Base-by-base conservation (phyloP, 257 asterid species). In the Rehmannia glutinosa region DNA sequence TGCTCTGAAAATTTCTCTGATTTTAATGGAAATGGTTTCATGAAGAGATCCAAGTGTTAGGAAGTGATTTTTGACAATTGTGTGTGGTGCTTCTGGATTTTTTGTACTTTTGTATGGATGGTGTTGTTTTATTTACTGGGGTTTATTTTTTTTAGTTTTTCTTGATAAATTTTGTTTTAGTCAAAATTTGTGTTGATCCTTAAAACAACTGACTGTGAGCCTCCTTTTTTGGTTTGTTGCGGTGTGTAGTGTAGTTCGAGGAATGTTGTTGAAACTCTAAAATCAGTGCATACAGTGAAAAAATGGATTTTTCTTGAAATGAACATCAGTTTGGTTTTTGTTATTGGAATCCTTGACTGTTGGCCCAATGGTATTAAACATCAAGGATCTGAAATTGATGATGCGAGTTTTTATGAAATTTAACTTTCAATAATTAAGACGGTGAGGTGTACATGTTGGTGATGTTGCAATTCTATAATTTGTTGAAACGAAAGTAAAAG, bases 21-120 rank as follows among this genome's bases (percentile, higher is more conserved):
- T n/a, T 46, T 73, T 21, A 55, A 27, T 39, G 9, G 54, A 57
- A 54, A 50, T 60, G 54, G 64, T 25, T 64, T 64, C 23, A 12
- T 9, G 0, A 36, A 57, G 78, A 75, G 84, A 78, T 81, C 78
- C 23, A 53, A 23, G 71, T 24, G 46, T 41, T 28, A 7, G 53
- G 54, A 45, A 64, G 53, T 45, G 45, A 17, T 25, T 24, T 30
- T 72, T 20, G 4, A 6, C 21, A 3, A 12, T 63, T 13, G 30
- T 62, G 17, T 59, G 42, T 24, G 36, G 3, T 53, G 58, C 42
- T 71, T 68, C 17, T 62, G 69, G 54, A 49, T 63, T 43, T 28
- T 15, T 25, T 58, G 69, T 57, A 19, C 73, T 59, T 71, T 62
- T 57, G 58, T 42, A 8, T 62, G 58, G 19, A 62, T 62, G 50